A percentile compares a stretch with the other conserved stretches of the same genome.
phyloP scores from a whole-genome alignment of 768 basidiomycete species.

The Boletus rubropictus region DNA sequence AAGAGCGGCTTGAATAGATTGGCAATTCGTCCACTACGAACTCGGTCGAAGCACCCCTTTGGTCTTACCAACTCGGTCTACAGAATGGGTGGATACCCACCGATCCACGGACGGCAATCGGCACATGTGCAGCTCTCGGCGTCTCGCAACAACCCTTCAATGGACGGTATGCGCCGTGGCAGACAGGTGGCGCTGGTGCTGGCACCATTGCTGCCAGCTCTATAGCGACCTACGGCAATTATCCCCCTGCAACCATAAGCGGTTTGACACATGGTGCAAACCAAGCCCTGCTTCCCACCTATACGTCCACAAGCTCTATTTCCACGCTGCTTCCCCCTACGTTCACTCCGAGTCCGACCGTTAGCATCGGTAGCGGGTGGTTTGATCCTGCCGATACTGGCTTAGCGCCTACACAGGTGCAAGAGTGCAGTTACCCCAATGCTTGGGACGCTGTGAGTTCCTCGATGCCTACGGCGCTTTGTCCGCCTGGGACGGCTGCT shows the following conservation, averaged over 20 bases:
- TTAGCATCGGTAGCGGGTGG: slow-evolving; percentile 53
- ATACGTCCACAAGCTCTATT: slow-evolving; percentile 55
- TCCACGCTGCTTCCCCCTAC: slow-evolving; percentile 53
- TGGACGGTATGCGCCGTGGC: slow-evolving; percentile 54
- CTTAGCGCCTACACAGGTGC: slow-evolving; percentile 50
- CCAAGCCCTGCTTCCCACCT: slow-evolving; percentile 46
- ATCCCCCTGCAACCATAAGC: slow-evolving; percentile 50
- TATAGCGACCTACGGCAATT: slow-evolving; percentile 39
- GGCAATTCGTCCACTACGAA: slow-evolving; percentile 51
- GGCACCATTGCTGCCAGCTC: slow-evolving; percentile 41
- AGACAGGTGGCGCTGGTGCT: slow-evolving; percentile 61
- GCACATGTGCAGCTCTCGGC: slow-evolving; percentile 58
- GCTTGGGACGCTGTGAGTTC: slow-evolving; percentile 56
- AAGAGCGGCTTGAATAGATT: slow-evolving; percentile 33
- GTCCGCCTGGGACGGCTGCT: slow-evolving; percentile 22
- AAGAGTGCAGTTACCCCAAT: slow-evolving; percentile 61
- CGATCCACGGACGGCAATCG: slow-evolving; percentile 63
- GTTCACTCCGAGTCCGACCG: slow-evolving; percentile 41
- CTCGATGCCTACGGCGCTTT: slow-evolving; percentile 42
- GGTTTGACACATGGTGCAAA: slow-evolving; percentile 37
- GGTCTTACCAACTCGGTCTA: slow-evolving; percentile 69
- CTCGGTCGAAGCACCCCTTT: slow-evolving; percentile 49
- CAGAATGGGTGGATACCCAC: slow-evolving; percentile 72
- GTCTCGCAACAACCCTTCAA: slow-evolving; percentile 39
- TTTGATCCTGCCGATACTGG: slow-evolving; percentile 45